Base-by-base conservation (phyloP, 805 yeast genomes). In the Ogataea sp. region DNA sequence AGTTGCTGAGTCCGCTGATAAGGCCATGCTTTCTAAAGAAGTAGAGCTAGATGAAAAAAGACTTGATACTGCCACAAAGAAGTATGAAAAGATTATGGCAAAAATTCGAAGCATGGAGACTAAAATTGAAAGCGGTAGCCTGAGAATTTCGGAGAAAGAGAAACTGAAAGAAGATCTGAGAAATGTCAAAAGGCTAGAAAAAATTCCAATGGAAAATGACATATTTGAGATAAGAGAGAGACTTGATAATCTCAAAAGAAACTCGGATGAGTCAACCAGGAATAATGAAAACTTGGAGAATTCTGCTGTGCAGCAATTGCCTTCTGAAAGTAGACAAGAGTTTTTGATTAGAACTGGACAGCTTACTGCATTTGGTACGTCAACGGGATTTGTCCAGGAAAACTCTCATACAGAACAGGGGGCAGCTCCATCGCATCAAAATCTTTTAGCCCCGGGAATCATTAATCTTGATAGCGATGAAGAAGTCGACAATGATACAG, bases 301-400 rank as follows among this genome's bases (percentile, higher is more conserved):
- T 1, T 42, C 48, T 15, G 45, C 52, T 1, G 48, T 50, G n/a
- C 72, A 62, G 3, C 65, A 69, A 45, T 65, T 73, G 6, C 77
- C 83, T 0, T 83, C 74, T n/a, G 97, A 93, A 52, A 61, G 87
- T 0, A 83, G 83, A 52, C 75, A 75, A 41, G 97, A 89, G 37
- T 89, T 61, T 52, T 66, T 93, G 43, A 75, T 93, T 0, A 70
- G 98, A 46, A 89, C 90, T 0, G 98, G 98, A 23, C 80, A 87
- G 56, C 76, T 88, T 40, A 93, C 98, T 0, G 97, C 97, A 1
- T 93, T 93, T 65, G 95, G 96, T 10, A 74, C 75, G 24, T 62
- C 75, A 17, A 67, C 70, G 31, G 80, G 76, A 2, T 83, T 86
- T 48, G 68, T 64, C 15, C 68, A 67, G 30, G 70, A 63, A 2